Percentiles rank a stretch among this genome's conserved stretches.
phyloP scores from a whole-genome alignment of 2,329 filamentous ascomycete genomes.

The Blastomyces parvus region DNA sequence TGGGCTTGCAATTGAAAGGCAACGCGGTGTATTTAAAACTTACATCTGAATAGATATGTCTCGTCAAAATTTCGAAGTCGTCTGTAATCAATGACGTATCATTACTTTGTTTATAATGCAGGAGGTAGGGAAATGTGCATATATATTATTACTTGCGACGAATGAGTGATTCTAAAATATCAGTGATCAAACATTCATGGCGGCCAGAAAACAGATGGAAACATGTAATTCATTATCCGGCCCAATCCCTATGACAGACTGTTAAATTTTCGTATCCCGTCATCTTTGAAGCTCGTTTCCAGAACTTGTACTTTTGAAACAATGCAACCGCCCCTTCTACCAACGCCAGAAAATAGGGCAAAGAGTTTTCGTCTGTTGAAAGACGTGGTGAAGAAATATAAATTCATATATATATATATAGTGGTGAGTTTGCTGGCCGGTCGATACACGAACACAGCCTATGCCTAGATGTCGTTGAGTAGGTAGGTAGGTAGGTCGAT shows the following conservation, averaged over 20 bases:
- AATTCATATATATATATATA: neutral
- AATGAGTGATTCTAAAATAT: neutral
- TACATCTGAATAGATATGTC: neutral
- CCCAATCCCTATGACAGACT: neutral
- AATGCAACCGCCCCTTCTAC: neutral
- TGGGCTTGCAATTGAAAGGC: neutral
- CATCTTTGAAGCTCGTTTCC: neutral
- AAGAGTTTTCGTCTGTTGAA: slow-evolving; percentile 5
- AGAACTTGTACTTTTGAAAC: neutral
- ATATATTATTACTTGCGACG: neutral
- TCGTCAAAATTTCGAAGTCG: no score
- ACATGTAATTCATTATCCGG: neutral
- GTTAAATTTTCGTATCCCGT: neutral
- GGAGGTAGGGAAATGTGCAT: neutral
- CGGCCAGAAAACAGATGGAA: neutral
- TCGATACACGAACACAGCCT: neutral
- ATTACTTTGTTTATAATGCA: neutral
- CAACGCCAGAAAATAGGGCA: neutral
- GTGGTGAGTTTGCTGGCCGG: neutral
- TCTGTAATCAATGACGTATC: neutral
- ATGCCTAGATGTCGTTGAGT: slow-evolving; percentile 1
- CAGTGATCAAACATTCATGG: neutral
- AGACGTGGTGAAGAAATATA: neutral
- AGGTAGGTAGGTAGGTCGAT: neutral
- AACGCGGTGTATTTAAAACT: neutral